Conservation (phyloP, 192 early-diverging fungal genomes). For the Geranomyces michiganensis region DNA sequence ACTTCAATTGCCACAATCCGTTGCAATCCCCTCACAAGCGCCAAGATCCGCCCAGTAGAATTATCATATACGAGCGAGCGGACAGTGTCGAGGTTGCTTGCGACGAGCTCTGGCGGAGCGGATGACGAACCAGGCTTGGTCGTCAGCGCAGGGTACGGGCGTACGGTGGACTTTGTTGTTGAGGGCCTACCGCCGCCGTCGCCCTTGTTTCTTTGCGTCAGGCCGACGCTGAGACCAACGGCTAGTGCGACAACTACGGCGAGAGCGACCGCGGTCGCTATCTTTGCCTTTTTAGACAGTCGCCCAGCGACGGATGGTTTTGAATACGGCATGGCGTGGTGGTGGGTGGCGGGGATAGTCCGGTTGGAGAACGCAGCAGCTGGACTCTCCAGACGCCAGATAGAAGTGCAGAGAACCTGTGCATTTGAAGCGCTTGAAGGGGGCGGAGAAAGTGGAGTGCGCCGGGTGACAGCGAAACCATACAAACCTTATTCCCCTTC, state of each 20-base stretch:
- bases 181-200: too few species aligned
- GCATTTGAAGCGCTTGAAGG: too few species aligned
- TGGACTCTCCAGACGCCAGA: too few species aligned
- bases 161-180: background rate
- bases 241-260: background rate
- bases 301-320: too few species aligned
- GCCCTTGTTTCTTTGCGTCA: slow-evolving; percentile 8
- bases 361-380: too few species aligned
- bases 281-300: background rate
- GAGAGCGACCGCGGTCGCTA: background rate
- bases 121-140: background rate
- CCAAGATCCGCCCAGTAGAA: background rate
- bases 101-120: slow-evolving; percentile 9
- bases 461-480: too few species aligned
- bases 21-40: slow-evolving; percentile 11
- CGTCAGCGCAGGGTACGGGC: background rate
- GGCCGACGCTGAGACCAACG: slow-evolving; percentile 8
- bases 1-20: slow-evolving; percentile 23
- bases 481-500: too few species aligned
- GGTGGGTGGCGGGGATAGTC: too few species aligned
- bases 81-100: background rate
- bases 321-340: too few species aligned
- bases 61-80: slow-evolving; percentile 17
- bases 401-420: too few species aligned
- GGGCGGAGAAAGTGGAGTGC: too few species aligned